Conservation (phyloP, 148 eudicot species). For the Salicornia ramosissima region DNA sequence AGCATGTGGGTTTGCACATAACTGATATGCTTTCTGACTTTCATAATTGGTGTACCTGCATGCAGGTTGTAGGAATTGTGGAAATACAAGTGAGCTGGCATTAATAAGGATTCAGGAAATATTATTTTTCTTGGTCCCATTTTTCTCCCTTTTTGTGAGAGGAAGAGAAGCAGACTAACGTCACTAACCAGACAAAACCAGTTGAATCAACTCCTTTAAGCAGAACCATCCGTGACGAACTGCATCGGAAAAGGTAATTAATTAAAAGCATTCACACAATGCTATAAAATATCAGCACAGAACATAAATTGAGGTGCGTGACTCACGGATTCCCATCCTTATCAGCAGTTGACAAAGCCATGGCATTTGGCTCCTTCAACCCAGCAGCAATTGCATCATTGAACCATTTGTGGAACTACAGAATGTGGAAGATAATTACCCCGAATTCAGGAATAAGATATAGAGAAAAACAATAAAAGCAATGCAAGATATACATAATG, state of each 20-base stretch:
- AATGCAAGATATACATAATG: not conserved
- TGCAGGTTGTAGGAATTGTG: not conserved
- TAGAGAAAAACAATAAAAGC: not conserved
- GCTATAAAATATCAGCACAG: not conserved
- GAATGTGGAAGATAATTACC: not conserved
- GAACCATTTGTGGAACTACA: conserved; percentile 95
- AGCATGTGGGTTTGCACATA: conserved; percentile 86
- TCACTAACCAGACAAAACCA: conserved; percentile 98
- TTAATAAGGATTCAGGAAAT: not conserved
- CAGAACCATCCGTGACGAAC: conserved; percentile 90
- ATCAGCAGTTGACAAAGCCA: conserved; percentile 82
- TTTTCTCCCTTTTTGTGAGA: not conserved
- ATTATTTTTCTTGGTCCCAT: not conserved
- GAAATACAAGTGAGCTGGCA: not conserved
- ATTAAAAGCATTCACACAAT: not conserved
- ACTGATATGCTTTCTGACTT: conserved; percentile 66
- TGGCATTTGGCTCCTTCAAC: conserved; percentile 96
- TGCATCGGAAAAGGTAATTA: conserved; percentile 29
- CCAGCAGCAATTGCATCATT: conserved; percentile 91
- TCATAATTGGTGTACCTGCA: conserved; percentile 91
- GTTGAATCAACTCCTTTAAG: conserved; percentile 81
- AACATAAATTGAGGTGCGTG: conserved; percentile 11
- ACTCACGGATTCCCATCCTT: conserved; percentile 82
- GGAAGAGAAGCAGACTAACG: not conserved
- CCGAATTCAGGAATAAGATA: not conserved